These are phyloP conservation scores for Reutealis trisperma DNA, from an alignment of 345 rosid genomes.

Conservation along the genomic window DNA sequence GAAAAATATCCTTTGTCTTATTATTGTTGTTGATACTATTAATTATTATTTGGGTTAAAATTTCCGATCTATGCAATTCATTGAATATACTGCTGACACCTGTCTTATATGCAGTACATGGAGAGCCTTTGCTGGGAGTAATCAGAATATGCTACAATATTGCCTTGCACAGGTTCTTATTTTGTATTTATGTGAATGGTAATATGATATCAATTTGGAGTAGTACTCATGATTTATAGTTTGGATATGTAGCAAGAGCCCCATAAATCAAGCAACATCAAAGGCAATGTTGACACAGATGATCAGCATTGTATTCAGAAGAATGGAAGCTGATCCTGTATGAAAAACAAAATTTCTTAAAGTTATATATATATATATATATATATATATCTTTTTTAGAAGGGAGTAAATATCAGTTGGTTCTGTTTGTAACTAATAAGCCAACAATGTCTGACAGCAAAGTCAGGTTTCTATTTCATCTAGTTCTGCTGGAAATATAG, in stretches of 20 bases:
- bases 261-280: slow-evolving; percentile 94
- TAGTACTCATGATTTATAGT: slow-evolving; percentile 31
- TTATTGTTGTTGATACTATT: neutral
- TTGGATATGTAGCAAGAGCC: slow-evolving; percentile 86
- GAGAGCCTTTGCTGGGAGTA: slow-evolving; percentile 94
- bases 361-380: slow-evolving; percentile 2
- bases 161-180: slow-evolving; percentile 84
- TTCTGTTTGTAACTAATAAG: slow-evolving; percentile 18
- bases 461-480: slow-evolving; percentile 62
- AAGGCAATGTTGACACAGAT: slow-evolving; percentile 99
- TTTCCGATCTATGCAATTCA: neutral
- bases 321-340: slow-evolving; percentile 95
- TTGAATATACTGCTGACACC: slow-evolving; percentile 1
- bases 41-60: too few relatives aligned
- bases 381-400: neutral
- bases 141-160: slow-evolving; percentile 95
- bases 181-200: slow-evolving; percentile 5
- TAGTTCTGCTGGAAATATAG: slow-evolving; percentile 46
- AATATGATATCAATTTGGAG: slow-evolving; percentile 14
- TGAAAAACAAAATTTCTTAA: slow-evolving; percentile 27
- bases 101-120: slow-evolving; percentile 65
- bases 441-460: slow-evolving; percentile 36
- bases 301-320: slow-evolving; percentile 88
- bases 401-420: slow-evolving; percentile 15
- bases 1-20: neutral